Conservation (phyloP, 2,329 filamentous ascomycete species). For the Pseudogymnoascus destructans region DNA sequence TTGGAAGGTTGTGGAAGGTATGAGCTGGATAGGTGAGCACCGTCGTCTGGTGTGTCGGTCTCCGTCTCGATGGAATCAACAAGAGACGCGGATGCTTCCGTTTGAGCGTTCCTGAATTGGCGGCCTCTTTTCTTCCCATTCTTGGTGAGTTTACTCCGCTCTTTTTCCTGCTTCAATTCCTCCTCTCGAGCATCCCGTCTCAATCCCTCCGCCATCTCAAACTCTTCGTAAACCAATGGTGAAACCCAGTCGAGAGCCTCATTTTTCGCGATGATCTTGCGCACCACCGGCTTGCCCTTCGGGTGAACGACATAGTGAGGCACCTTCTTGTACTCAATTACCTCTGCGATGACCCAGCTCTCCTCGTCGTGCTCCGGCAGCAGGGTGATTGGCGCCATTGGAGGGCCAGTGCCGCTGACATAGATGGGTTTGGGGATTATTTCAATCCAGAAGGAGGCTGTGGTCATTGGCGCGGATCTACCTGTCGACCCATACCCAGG, state of each 20-base stretch:
- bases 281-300: slow-evolving; percentile 28
- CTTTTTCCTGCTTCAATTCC: background rate
- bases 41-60: background rate
- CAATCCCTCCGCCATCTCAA: slow-evolving; percentile 31
- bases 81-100: background rate
- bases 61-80: background rate
- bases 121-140: background rate
- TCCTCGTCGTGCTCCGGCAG: slow-evolving; percentile 37
- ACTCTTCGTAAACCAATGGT: slow-evolving; percentile 41
- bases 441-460: slow-evolving; percentile 18
- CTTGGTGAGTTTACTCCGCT: background rate
- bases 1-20: background rate
- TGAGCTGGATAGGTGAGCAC: too few relatives aligned
- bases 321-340: slow-evolving; percentile 33
- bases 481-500: slow-evolving; percentile 4
- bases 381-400: slow-evolving; percentile 35
- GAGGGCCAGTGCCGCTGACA: slow-evolving; percentile 34
- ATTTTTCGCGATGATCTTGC: slow-evolving; percentile 39
- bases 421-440: slow-evolving; percentile 22
- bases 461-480: slow-evolving; percentile 8
- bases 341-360: slow-evolving; percentile 40
- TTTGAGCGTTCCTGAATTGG: background rate
- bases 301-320: slow-evolving; percentile 21
- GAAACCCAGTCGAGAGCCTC: slow-evolving; percentile 45
- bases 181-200: background rate